These are phyloP conservation scores for Debaryomyces tyrocola DNA, from an alignment of 805 yeast species.

Conservation along the genomic window DNA sequence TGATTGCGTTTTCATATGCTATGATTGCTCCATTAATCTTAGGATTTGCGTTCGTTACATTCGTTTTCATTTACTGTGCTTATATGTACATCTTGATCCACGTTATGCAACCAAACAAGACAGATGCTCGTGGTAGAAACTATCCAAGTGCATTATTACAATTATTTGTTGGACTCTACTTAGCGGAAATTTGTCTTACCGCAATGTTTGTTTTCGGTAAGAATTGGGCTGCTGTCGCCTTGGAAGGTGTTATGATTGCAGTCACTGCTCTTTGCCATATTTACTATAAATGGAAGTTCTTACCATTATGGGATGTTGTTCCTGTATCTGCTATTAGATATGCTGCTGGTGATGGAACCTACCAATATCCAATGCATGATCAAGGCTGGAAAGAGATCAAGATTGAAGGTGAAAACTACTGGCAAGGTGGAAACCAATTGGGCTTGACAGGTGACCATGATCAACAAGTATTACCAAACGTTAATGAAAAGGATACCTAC, in stretches of 20 bases:
- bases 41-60: conserved; percentile 63
- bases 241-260: conserved; percentile 62
- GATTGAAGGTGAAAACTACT: conserved; percentile 48
- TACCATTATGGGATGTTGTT: conserved; percentile 64
- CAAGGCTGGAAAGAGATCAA: conserved; percentile 63
- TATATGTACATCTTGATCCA: conserved; percentile 62
- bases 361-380: conserved; percentile 60
- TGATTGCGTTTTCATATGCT: conserved; percentile 73
- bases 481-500: conserved; percentile 17
- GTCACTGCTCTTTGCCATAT: conserved; percentile 61
- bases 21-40: conserved; percentile 74
- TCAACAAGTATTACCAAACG: conserved; percentile 22
- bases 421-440: conserved; percentile 46
- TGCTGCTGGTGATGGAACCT: conserved; percentile 43
- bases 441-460: conserved; percentile 23
- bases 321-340: conserved; percentile 64
- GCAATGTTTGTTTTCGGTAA: conserved; percentile 76
- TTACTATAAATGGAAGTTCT: conserved; percentile 56
- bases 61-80: conserved; percentile 59
- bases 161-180: conserved; percentile 67
- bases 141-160: conserved; percentile 74
- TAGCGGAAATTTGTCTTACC: conserved; percentile 66
- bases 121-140: conserved; percentile 69
- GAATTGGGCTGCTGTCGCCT: conserved; percentile 74
- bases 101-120: conserved; percentile 55